These are phyloP conservation scores for Amanita pseudoporphyria DNA, from an alignment of 768 basidiomycete genomes.

Conservation along the genomic window DNA sequence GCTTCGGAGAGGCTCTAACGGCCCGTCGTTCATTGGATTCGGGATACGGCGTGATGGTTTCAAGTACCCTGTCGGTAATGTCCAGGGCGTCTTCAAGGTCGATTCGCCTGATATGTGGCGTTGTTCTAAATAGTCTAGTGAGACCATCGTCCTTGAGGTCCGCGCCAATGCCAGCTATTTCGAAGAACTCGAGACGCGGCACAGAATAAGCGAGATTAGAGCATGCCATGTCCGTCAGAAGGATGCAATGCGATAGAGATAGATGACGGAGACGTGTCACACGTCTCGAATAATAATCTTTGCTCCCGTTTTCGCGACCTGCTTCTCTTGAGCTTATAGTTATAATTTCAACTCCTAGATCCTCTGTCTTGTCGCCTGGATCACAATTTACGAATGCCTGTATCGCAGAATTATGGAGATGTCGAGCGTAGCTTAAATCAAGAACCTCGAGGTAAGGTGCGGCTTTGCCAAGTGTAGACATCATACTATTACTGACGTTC, in stretches of 20 bases:
- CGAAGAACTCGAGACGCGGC: slow-evolving; percentile 67
- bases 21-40: background rate
- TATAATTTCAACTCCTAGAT: slow-evolving; percentile 31
- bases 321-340: slow-evolving; percentile 52
- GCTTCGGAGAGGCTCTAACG: slow-evolving; percentile 22
- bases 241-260: slow-evolving; percentile 55
- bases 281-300: slow-evolving; percentile 40
- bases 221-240: slow-evolving; percentile 70
- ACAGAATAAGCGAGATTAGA: slow-evolving; percentile 61
- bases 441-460: slow-evolving; percentile 69
- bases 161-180: slow-evolving; percentile 66
- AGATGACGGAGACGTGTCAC: slow-evolving; percentile 68
- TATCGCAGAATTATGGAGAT: slow-evolving; percentile 66
- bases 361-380: slow-evolving; percentile 24
- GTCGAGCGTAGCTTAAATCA: slow-evolving; percentile 66
- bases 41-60: slow-evolving; percentile 45
- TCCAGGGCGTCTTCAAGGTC: slow-evolving; percentile 81
- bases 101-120: slow-evolving; percentile 60
- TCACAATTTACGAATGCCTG: slow-evolving; percentile 61
- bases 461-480: slow-evolving; percentile 58
- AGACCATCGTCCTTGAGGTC: slow-evolving; percentile 70
- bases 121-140: slow-evolving; percentile 55
- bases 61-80: slow-evolving; percentile 66
- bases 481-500: slow-evolving; percentile 45
- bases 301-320: slow-evolving; percentile 48